Evolutionary conservation across 177 flowering plant genomes (phyloP).

Genomic region (Vitis hybrid): DNA sequence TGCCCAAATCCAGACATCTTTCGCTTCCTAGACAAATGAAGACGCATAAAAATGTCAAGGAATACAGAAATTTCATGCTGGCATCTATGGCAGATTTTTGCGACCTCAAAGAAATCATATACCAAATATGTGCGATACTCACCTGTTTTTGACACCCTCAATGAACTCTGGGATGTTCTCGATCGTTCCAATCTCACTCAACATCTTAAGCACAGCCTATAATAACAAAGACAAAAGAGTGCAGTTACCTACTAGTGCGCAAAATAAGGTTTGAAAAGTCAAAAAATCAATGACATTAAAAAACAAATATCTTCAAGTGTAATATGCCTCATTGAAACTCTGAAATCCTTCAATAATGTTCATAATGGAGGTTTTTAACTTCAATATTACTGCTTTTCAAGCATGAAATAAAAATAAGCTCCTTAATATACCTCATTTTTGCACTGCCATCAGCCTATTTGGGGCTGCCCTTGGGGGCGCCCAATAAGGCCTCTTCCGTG

Average conservation of each 20-base stretch:
- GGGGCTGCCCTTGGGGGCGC: no score
- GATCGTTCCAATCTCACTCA: slow-evolving; percentile 84
- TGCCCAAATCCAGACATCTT: slow-evolving; percentile 99
- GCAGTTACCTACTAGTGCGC: neutral
- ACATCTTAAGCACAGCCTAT: slow-evolving; percentile 98
- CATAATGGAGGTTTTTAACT: neutral
- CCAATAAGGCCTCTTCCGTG: no score
- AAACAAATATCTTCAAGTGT: neutral
- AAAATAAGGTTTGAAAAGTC: neutral
- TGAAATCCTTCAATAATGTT: neutral
- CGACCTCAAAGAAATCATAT: neutral
- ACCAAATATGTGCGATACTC: neutral
- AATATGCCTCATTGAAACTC: neutral
- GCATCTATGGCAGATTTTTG: neutral
- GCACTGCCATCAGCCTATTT: no score
- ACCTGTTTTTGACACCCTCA: slow-evolving; percentile 97
- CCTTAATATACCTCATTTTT: neutral
- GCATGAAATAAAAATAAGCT: neutral
- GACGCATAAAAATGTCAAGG: slow-evolving; percentile 1
- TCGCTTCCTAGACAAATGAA: slow-evolving; percentile 62
- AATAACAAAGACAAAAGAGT: slow-evolving; percentile 10
- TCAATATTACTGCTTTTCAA: neutral
- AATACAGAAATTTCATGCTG: neutral
- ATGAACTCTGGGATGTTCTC: slow-evolving; percentile 96
- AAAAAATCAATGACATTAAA: neutral